Base-by-base conservation (phyloP, 441 rosid species). In the Syzygium syzygioides region DNA sequence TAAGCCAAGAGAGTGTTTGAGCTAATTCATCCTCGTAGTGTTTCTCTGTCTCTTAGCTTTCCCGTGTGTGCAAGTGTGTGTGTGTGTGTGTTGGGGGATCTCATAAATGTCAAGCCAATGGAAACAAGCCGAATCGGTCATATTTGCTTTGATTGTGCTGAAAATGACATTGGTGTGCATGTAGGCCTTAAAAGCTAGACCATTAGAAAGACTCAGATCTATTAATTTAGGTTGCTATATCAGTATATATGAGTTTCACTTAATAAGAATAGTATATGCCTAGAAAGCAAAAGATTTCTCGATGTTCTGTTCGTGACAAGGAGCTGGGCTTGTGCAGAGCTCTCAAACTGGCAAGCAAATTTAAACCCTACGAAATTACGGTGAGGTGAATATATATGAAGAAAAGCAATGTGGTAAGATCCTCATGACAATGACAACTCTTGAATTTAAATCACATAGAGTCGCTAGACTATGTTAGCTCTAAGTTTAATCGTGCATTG, bases 351-450 rank as follows among this genome's bases (percentile, higher is more conserved):
- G 62, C n/a, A 14, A 57, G n/a, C 62, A 57, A 57, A 57, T 10
- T n/a, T n/a, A 57, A 23, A 57, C 14, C 13, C 62, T 0, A 57
- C n/a, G 6, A 57, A 0, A 25, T 57, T 57, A 6, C 0, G 0
- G 6, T 57, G n/a, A 57, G n/a, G 14, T 57, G 62, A 57, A 25
- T 57, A 9, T 25, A 57, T 57, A 0, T 57, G 26, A 10, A 57
- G n/a, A 57, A 57, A 20, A 57, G 62, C 1, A 25, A 57, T 23
- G 26, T 56, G 28, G 14, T 9, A 56, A 19, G 59, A 56, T 1
- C 62, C 62, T 57, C 14, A 25, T 57, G 62, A 25, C n/a, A 57
- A 25, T 57, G n/a, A 57, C 6, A 57, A 57, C 62, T 23, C 13
- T 57, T 57, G 62, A 0, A 57, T 57, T 57, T 25, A 57, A 10